Evolutionary conservation across 164 flowering plant genomes (phyloP).

Genomic region (Tetrastigma voinierianum): DNA sequence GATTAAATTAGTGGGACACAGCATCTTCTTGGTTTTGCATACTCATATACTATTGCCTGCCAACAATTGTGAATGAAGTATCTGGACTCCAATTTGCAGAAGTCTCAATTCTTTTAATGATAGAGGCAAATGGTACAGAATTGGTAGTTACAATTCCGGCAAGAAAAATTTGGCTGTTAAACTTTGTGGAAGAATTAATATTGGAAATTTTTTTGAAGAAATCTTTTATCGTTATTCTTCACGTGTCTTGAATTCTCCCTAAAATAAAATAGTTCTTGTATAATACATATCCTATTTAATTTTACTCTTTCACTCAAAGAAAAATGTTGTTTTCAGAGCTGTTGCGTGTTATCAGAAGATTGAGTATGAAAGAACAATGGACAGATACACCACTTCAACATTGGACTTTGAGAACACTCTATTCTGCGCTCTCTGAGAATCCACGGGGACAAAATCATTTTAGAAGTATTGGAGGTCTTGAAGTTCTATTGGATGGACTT

Average conservation of each 20-base stretch:
- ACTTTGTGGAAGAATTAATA: background rate
- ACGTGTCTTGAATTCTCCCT: background rate
- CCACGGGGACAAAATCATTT: slow-evolving; percentile 94
- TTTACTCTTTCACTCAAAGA: slow-evolving; percentile 6
- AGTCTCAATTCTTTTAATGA: background rate
- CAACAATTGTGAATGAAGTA: no score
- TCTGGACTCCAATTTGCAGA: background rate
- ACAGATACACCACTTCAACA: slow-evolving; percentile 62
- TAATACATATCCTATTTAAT: background rate
- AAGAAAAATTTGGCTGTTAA: background rate
- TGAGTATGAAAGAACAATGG: slow-evolving; percentile 76
- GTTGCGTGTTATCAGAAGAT: slow-evolving; percentile 79
- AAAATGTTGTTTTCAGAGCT: slow-evolving; percentile 55
- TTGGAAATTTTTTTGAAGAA: background rate
- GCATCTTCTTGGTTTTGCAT: no score
- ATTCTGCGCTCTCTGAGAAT: slow-evolving; percentile 72
- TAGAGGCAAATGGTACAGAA: background rate
- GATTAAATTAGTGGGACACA: no score
- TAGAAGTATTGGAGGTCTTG: slow-evolving; percentile 97
- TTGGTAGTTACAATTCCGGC: no score
- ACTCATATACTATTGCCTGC: no score
- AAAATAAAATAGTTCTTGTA: background rate
- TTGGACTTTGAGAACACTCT: slow-evolving; percentile 68
- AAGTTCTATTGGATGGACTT: slow-evolving; percentile 91
- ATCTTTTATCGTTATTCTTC: background rate